Evolutionary conservation across 2,329 filamentous ascomycete species (phyloP), one percentile per base, ranked within the genome.

Genomic region (Xylaria sp.): DNA sequence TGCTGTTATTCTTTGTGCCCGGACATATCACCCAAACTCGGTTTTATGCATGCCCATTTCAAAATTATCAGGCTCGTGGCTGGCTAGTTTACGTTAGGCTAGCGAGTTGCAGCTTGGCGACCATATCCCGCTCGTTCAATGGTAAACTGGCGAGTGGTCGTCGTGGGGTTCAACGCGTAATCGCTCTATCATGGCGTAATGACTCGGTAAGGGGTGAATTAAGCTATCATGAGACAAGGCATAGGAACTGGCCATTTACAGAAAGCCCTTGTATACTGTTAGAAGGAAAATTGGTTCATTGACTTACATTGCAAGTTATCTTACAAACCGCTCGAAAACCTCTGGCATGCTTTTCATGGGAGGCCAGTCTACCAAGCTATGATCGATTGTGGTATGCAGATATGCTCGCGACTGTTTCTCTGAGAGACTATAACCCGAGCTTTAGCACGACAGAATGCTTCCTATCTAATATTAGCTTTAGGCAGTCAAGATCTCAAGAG

Each of bases 91-190:
- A 55, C 39, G 17, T 55, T 47, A 29, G 38, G 29, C 49, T 56
- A 38, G 33, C 25, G 5, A 47, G 38, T 58, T 58, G 45, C 36
- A 54, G 45, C 60, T 63, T 67, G 59, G 59, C 55, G 27, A 31
- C 25, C 22, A 44, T 47, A 33, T 57, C 13, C 56, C 20, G 20
- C 33, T 31, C 38, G 44, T 38, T 54, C n/a, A 27, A 44, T 17
- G 54, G 38, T 29, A 31, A 53, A 22, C 45, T 10, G 39, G 45
- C 54, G n/a, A 45, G 38, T 33, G 38, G 9, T 33, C 25, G 17
- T 31, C 25, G 17, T 38, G 29, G 45, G 33, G 20, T 50, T 42
- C 31, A 38, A 53, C 45, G 54, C 57, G 31, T 49, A 39, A 39
- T 56, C 31, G 39, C 20, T 53, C 29, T 47, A 27, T 38, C 61